Conservation (phyloP, 2,329 filamentous ascomycete genomes). For the Pezicula rhizophila region DNA sequence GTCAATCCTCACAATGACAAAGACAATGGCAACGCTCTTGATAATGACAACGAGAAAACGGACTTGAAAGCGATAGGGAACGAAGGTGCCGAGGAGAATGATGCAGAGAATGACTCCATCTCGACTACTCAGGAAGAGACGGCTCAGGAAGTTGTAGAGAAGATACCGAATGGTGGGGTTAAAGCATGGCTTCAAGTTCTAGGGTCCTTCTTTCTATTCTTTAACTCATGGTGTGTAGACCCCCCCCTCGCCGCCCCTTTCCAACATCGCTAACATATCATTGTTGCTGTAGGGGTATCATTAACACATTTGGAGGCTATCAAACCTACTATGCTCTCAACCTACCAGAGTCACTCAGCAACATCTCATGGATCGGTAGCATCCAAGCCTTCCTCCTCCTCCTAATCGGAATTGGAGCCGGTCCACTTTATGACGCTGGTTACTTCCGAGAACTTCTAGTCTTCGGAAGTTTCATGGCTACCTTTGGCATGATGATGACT, state of each 20-base stretch:
- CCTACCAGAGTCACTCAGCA: conserved; percentile 26
- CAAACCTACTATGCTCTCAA: conserved; percentile 39
- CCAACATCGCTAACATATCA: not conserved
- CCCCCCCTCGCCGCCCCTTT: not conserved
- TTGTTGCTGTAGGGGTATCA: conserved; percentile 24
- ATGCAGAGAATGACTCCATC: not conserved
- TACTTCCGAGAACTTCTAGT: conserved; percentile 34
- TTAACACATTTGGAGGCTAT: conserved; percentile 47
- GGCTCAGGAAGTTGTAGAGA: not conserved
- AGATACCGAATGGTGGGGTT: conserved; percentile 22
- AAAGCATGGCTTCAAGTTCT: conserved; percentile 26
- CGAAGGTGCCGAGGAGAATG: too few species aligned
- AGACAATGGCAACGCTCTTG: too few species aligned
- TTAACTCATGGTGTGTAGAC: conserved; percentile 21
- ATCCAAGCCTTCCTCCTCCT: conserved; percentile 41
- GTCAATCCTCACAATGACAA: too few species aligned
- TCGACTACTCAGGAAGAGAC: not conserved
- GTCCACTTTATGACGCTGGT: conserved; percentile 42
- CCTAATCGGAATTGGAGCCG: conserved; percentile 35
- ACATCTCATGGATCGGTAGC: conserved; percentile 41
- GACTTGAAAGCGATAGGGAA: too few species aligned
- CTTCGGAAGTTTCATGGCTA: conserved; percentile 34
- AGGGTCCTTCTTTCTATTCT: conserved; percentile 19
- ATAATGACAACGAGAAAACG: too few species aligned
- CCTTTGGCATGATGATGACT: conserved; percentile 41